Conservation (phyloP, 148 eudicot species). For the Suaeda aralocaspica region DNA sequence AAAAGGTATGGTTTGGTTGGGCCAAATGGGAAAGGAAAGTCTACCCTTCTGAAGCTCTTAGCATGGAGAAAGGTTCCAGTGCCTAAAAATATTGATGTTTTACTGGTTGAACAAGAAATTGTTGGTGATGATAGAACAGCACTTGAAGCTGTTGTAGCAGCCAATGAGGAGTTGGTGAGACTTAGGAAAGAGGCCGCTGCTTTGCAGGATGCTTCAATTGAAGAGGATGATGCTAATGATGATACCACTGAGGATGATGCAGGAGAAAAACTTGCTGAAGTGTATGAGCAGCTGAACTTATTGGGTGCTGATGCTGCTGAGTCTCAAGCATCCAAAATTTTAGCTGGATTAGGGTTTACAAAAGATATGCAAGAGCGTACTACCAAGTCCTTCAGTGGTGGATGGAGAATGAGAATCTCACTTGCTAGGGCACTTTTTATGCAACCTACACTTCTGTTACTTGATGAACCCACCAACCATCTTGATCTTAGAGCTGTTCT, state of each 20-base stretch:
- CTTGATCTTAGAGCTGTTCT: slow-evolving; percentile 72
- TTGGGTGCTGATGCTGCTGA: slow-evolving; percentile 79
- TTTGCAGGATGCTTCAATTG: slow-evolving; percentile 35
- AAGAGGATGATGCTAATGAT: slow-evolving; percentile 8
- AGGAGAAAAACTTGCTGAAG: slow-evolving; percentile 56
- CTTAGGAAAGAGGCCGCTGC: slow-evolving; percentile 53
- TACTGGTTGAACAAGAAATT: slow-evolving; percentile 64
- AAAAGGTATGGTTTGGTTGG: slow-evolving; percentile 68
- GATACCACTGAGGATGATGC: slow-evolving; percentile 38
- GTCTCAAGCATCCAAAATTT: slow-evolving; percentile 71
- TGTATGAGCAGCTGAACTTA: slow-evolving; percentile 51
- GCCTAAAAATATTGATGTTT: slow-evolving; percentile 66
- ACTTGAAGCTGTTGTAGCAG: slow-evolving; percentile 66
- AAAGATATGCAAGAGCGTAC: slow-evolving; percentile 61
- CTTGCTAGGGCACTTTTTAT: slow-evolving; percentile 64
- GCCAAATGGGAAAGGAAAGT: slow-evolving; percentile 71
- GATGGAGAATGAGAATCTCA: slow-evolving; percentile 79
- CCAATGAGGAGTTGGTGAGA: slow-evolving; percentile 55
- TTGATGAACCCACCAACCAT: slow-evolving; percentile 77
- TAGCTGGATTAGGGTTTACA: slow-evolving; percentile 65
- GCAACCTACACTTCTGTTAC: slow-evolving; percentile 58
- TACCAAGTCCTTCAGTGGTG: slow-evolving; percentile 66
- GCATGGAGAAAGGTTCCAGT: slow-evolving; percentile 76
- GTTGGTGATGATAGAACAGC: slow-evolving; percentile 69
- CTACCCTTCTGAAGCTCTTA: slow-evolving; percentile 64